These are phyloP conservation scores for Hypsizygus marmoreus DNA, from an alignment of 768 basidiomycete genomes.

Conservation along the genomic window DNA sequence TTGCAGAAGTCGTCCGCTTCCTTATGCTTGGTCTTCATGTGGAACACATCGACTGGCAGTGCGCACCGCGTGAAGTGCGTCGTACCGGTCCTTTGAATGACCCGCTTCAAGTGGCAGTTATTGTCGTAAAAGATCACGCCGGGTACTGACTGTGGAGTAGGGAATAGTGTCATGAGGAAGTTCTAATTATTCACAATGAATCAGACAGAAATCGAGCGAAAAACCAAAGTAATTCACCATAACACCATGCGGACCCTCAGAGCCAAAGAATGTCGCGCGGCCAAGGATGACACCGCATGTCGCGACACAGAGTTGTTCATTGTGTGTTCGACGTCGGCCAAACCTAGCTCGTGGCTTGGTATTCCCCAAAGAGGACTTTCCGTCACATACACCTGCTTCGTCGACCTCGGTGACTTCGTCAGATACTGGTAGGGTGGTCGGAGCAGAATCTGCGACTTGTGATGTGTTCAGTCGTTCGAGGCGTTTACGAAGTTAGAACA, in stretches of 20 bases:
- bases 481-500: conserved; percentile 29
- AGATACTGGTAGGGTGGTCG: too few species aligned
- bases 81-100: conserved; percentile 9
- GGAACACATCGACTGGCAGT: conserved; percentile 37
- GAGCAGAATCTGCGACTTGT: conserved; percentile 16
- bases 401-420: conserved; percentile 21
- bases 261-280: conserved; percentile 31
- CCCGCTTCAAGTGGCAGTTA: conserved; percentile 22
- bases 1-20: conserved; percentile 25
- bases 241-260: conserved; percentile 31
- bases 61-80: conserved; percentile 18
- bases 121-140: conserved; percentile 30
- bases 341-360: conserved; percentile 25
- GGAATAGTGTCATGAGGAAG: conserved; percentile 25
- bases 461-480: conserved; percentile 19
- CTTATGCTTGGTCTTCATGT: conserved; percentile 36
- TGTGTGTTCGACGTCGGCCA: conserved; percentile 31
- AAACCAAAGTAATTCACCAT: conserved; percentile 17
- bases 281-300: conserved; percentile 35
- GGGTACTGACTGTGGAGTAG: conserved; percentile 24
- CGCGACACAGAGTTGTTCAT: conserved; percentile 31
- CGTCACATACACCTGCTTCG: conserved; percentile 19
- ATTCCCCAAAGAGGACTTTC: conserved; percentile 25
- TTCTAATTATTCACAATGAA: conserved; percentile 9
- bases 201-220: background rate